Evolutionary conservation across 140 eudicot species (phyloP).

Genomic region (Stevia rebaudiana): DNA sequence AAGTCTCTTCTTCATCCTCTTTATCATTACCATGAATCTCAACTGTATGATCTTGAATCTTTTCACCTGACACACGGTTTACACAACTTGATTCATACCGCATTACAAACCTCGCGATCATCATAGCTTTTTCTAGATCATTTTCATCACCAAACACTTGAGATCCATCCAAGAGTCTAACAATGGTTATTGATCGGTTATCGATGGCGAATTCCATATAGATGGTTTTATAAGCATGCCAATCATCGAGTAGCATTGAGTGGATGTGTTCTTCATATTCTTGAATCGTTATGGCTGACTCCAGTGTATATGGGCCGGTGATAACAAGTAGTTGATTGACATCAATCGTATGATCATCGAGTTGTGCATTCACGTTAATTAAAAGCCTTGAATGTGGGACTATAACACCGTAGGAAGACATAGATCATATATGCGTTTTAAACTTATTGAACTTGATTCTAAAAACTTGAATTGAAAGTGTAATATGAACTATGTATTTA

Average conservation of each 20-base stretch:
- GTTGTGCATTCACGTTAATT: conserved; percentile 3
- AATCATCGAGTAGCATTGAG: not conserved
- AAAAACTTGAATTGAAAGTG: not conserved
- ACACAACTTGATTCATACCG: not conserved
- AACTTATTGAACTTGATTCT: not conserved
- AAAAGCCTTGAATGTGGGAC: not conserved
- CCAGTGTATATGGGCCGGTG: not conserved
- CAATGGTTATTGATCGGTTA: not conserved
- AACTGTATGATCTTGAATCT: not conserved
- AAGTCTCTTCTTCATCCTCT: not conserved
- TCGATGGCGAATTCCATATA: not conserved
- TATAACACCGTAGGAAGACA: conserved; percentile 12
- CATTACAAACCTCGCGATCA: not conserved
- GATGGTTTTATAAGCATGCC: not conserved
- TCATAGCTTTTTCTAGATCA: not conserved
- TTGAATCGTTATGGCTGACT: not conserved
- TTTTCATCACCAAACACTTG: not conserved
- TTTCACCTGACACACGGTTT: not conserved
- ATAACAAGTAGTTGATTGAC: not conserved
- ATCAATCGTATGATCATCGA: not conserved
- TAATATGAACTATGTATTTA: not conserved
- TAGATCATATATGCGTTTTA: not conserved
- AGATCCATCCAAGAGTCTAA: conserved; percentile 1
- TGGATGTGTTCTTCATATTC: not conserved
- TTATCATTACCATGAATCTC: not conserved